Evolutionary conservation across 2,329 filamentous ascomycete genomes (phyloP), one percentile per base, ranked within the genome.

Genomic region (Colletotrichum zoysiae): DNA sequence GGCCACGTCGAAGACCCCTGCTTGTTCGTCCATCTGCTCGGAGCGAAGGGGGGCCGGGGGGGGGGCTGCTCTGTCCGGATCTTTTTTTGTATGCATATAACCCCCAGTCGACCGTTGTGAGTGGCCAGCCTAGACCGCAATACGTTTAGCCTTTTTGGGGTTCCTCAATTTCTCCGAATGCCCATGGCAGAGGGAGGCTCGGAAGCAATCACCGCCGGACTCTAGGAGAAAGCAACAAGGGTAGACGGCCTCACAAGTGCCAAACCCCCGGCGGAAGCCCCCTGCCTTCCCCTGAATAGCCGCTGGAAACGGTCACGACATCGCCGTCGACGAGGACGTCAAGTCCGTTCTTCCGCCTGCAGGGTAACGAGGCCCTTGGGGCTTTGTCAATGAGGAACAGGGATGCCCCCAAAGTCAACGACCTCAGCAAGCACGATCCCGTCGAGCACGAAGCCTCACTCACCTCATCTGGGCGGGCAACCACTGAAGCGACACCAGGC

Each of bases 401-500:
- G 30, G 18, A 51, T 18, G 78, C 55, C 74, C 79, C 71, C 65
- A 42, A 3, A 42, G 14, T 79, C 1, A 74, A 75, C 55, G 78
- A 78, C 42, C 67, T 79, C 7, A 70, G 72, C 57, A 73, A 70
- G 46, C 77, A 78, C 63, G 40, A 72, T 40, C 53, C 69, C 12
- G 64, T 72, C 33, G 69, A 72, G 65, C 65, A 65, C 58, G 69
- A 72, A 48, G 69, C 65, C 0, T 68, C 53, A 26, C 0, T 68
- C 53, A 26, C 12, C 40, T 72, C 1, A 77, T 73, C 71, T 75
- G 79, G 56, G 73, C 74, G 40, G 79, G 81, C 66, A 38, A 74
- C 50, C 68, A 71, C 67, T 76, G 76, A 23, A 78, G 78, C 26
- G 76, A 79, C 70, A 78, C 78, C 73, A 73, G 77, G 68, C 76